Conservation (phyloP, 2,329 filamentous ascomycete genomes). For the Aspergillus ruber region DNA sequence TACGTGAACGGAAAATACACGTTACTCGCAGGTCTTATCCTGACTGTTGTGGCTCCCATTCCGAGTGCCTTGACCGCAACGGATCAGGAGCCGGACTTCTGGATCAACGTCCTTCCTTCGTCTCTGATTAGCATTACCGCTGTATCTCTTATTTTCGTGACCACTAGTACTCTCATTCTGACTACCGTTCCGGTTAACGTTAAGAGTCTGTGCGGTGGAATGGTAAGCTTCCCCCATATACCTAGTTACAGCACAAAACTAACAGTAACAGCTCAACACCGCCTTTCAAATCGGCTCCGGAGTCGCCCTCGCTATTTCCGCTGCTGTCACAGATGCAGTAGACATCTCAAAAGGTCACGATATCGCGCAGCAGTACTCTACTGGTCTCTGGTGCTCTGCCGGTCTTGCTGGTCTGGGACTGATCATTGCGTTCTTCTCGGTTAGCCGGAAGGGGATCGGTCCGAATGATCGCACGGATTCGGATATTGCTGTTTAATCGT, state of each 20-base stretch:
- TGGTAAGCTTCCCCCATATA: constrained; percentile 15
- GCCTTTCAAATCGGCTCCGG: constrained; percentile 41
- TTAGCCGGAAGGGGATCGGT: constrained; percentile 2
- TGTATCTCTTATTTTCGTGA: constrained; percentile 38
- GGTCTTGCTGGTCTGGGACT: constrained; percentile 35
- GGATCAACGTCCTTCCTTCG: constrained; percentile 35
- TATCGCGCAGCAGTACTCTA: constrained; percentile 31
- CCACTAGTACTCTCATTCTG: constrained; percentile 36
- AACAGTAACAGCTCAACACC: constrained; percentile 26
- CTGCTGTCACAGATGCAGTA: constrained; percentile 33
- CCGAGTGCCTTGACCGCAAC: constrained; percentile 24
- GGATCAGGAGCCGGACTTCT: constrained; percentile 19
- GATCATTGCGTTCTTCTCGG: constrained; percentile 10
- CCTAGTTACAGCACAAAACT: not conserved
- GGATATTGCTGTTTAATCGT: constrained; percentile 1
- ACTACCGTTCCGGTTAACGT: constrained; percentile 36
- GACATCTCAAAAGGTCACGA: constrained; percentile 31
- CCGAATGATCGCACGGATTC: not conserved
- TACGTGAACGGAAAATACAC: constrained; percentile 33
- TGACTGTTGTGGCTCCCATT: constrained; percentile 33
- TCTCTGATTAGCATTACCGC: constrained; percentile 36
- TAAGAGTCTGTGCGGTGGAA: constrained; percentile 37
- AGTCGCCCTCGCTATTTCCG: constrained; percentile 34
- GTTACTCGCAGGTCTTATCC: constrained; percentile 28
- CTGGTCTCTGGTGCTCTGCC: constrained; percentile 38